Evolutionary conservation across 768 basidiomycete species (phyloP).

Genomic region (Termitomyces sp.): DNA sequence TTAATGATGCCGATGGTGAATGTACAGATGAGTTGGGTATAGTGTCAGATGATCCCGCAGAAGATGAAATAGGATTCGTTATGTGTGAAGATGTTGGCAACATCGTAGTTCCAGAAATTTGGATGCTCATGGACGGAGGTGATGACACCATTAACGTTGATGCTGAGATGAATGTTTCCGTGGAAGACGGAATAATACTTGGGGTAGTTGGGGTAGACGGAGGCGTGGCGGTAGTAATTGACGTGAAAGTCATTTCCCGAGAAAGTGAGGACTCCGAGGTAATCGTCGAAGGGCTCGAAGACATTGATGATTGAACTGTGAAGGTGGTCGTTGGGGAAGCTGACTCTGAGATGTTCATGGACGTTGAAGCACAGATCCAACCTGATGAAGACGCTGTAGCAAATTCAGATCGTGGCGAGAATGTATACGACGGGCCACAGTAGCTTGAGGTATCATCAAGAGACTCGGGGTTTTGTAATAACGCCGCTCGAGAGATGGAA

Average conservation of each 20-base stretch:
- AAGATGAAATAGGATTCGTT: neutral
- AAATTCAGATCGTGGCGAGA: neutral
- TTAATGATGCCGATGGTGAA: slow-evolving; percentile 1
- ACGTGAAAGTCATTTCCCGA: neutral
- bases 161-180: neutral
- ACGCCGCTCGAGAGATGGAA: neutral
- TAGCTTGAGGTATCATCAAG: neutral
- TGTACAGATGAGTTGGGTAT: slow-evolving; percentile 5
- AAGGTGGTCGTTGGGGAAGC: neutral
- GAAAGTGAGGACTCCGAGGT: neutral
- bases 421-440: neutral
- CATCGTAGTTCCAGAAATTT: neutral
- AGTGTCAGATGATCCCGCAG: neutral
- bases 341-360: neutral
- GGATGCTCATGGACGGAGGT: neutral
- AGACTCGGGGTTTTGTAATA: neutral
- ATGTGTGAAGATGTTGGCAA: neutral
- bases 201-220: neutral
- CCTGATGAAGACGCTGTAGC: neutral
- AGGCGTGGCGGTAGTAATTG: neutral
- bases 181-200: neutral
- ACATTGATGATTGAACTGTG: neutral
- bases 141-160: neutral
- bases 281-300: neutral
- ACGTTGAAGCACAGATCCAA: neutral